Evolutionary conservation across 2,329 filamentous ascomycete species (phyloP).

Genomic region (Fusarium albosuccineum): DNA sequence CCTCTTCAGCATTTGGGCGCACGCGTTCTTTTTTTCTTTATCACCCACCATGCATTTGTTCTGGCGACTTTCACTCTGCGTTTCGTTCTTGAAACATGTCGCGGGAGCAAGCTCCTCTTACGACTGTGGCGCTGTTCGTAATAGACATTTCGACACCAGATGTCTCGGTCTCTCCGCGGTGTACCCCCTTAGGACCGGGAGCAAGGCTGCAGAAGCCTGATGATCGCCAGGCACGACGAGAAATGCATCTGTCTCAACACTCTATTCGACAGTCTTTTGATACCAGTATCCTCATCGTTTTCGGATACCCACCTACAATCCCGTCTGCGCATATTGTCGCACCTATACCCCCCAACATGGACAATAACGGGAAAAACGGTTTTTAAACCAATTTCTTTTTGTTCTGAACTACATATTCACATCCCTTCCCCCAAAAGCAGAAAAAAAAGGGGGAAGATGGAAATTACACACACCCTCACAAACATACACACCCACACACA

Average conservation of each 20-base stretch:
- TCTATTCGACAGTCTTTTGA: conserved; percentile 41
- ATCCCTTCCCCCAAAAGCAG: conserved; percentile 21
- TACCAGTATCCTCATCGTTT: conserved; percentile 41
- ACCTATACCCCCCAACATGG: conserved; percentile 44
- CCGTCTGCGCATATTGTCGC: conserved; percentile 44
- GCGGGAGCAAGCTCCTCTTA: conserved; percentile 30
- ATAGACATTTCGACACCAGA: conserved; percentile 37
- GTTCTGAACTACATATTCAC: conserved; percentile 43
- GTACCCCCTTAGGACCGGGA: conserved; percentile 19
- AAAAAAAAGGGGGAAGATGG: conserved; percentile 31
- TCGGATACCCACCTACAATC: conserved; percentile 38
- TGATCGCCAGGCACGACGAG: conserved; percentile 17
- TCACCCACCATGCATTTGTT: conserved; percentile 37
- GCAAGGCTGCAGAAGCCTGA: conserved; percentile 24
- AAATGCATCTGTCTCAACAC: conserved; percentile 36
- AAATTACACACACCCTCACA: conserved; percentile 30
- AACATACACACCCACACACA: no score
- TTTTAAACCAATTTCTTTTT: conserved; percentile 35
- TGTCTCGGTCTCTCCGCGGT: conserved; percentile 40
- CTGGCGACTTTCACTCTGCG: conserved; percentile 33
- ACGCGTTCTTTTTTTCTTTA: conserved; percentile 30
- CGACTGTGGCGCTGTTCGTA: conserved; percentile 37
- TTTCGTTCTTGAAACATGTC: conserved; percentile 43
- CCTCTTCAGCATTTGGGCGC: conserved; percentile 41
- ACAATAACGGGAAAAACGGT: conserved; percentile 26